These are phyloP conservation scores for Pleurotus tuoliensis DNA, from an alignment of 768 basidiomycete species.

Conservation along the genomic window DNA sequence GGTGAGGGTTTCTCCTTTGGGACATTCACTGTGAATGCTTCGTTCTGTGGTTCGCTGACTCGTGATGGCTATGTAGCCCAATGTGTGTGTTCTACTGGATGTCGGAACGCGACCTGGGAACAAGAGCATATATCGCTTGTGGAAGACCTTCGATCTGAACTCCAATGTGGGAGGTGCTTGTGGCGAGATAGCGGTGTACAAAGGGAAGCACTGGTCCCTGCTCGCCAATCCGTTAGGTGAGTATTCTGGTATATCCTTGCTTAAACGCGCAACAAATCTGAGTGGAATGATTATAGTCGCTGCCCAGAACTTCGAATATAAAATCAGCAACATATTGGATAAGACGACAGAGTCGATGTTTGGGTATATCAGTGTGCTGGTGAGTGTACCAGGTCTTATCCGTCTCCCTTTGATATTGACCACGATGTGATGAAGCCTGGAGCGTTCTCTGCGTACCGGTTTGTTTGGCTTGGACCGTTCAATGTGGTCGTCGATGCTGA, in stretches of 20 bases:
- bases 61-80: slow-evolving; percentile 50
- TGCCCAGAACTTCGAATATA: slow-evolving; percentile 96
- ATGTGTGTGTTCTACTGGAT: slow-evolving; percentile 89
- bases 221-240: slow-evolving; percentile 82
- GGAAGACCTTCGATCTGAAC: slow-evolving; percentile 93
- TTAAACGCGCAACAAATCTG: background rate
- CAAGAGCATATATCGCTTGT: slow-evolving; percentile 88
- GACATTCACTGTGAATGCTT: background rate
- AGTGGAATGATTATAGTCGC: slow-evolving; percentile 51
- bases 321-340: slow-evolving; percentile 86
- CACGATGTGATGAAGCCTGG: slow-evolving; percentile 52
- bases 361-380: slow-evolving; percentile 95
- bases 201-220: slow-evolving; percentile 82
- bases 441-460: slow-evolving; percentile 89
- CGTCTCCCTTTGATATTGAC: background rate
- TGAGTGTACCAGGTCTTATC: slow-evolving; percentile 17
- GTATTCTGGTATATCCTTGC: background rate
- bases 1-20: slow-evolving; percentile 32
- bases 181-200: slow-evolving; percentile 93
- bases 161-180: slow-evolving; percentile 94
- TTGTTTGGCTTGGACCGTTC: slow-evolving; percentile 25
- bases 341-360: slow-evolving; percentile 87
- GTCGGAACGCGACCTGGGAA: slow-evolving; percentile 90
- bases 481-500: slow-evolving; percentile 5
- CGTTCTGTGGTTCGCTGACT: background rate